Evolutionary conservation across 2,329 filamentous ascomycete species (phyloP).

Genomic region (Scorias spongiosa): DNA sequence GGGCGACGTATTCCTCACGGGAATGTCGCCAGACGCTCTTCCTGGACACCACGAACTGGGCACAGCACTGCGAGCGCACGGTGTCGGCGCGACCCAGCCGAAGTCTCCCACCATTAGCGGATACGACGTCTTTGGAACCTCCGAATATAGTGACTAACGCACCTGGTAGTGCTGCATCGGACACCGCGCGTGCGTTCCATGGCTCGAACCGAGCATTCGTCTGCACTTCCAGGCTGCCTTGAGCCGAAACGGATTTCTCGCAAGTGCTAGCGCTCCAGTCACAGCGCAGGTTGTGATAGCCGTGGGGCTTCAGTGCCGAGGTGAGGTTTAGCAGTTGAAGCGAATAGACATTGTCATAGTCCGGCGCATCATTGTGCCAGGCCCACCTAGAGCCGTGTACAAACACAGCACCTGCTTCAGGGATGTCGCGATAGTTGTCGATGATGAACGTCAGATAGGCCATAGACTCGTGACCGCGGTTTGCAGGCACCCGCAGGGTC

Average conservation of each 20-base stretch:
- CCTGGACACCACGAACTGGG: constrained; percentile 39
- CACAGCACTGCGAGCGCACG: constrained; percentile 30
- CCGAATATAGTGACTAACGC: constrained; percentile 9
- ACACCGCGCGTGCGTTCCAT: constrained; percentile 22
- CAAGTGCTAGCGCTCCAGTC: constrained; percentile 32
- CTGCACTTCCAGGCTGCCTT: constrained; percentile 25
- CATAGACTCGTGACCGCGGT: constrained; percentile 46
- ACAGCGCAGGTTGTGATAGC: constrained; percentile 36
- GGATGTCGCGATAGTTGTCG: constrained; percentile 42
- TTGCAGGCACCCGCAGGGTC: constrained; percentile 29
- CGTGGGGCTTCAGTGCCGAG: constrained; percentile 22
- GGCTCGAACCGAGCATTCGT: constrained; percentile 24
- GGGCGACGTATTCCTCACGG: constrained; percentile 33
- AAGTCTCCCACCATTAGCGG: constrained; percentile 23
- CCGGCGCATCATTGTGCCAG: constrained; percentile 40
- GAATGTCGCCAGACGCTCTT: constrained; percentile 34
- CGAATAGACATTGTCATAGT: constrained; percentile 31
- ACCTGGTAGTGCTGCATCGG: constrained; percentile 11
- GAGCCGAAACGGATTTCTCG: constrained; percentile 24
- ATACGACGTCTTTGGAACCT: constrained; percentile 4
- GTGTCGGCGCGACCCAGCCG: constrained; percentile 23
- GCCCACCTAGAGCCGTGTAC: constrained; percentile 41
- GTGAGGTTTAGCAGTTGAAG: constrained; percentile 25
- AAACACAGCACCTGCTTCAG: constrained; percentile 41
- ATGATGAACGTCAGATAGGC: constrained; percentile 46